Evolutionary conservation across 176 grass and related monocot species (phyloP).

Genomic region (Avena sativa): DNA sequence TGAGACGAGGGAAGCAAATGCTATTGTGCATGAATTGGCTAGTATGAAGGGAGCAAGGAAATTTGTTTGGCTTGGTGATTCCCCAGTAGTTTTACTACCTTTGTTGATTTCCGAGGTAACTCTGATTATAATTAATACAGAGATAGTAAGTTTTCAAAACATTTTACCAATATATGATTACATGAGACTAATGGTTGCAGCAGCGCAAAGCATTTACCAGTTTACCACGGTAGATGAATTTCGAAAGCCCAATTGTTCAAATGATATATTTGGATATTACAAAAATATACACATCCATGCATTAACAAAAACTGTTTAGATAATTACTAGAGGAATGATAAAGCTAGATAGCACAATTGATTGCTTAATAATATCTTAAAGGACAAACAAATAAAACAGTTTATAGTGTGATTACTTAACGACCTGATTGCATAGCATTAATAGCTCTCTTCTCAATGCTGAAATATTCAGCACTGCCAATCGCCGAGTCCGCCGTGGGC

Average conservation of each 20-base stretch:
- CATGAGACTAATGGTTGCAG: not conserved
- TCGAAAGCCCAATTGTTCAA: not conserved
- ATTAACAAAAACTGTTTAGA: not conserved
- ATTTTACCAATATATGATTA: not conserved
- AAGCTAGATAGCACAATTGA: not conserved
- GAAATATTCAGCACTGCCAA: not conserved
- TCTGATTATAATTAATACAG: too few species aligned
- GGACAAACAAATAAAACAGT: not conserved
- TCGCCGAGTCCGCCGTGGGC: not conserved
- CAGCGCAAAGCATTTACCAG: not conserved
- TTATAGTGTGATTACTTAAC: not conserved
- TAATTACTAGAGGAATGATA: not conserved
- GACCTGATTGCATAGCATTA: not conserved
- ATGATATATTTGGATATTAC: not conserved
- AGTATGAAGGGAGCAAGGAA: too few species aligned
- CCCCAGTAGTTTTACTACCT: too few species aligned
- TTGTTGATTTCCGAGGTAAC: too few species aligned
- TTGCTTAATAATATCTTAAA: too few species aligned
- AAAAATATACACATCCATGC: not conserved
- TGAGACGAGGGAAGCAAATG: too few species aligned
- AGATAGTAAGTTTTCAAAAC: too few species aligned
- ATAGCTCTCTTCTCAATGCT: conserved; percentile 13
- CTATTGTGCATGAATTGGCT: too few species aligned
- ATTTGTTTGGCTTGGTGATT: too few species aligned
- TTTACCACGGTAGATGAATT: not conserved